Percentiles rank a stretch among this genome's conserved stretches.
Evolutionary conservation across 2,329 filamentous ascomycete species (phyloP).

Genomic region (Eurotiales sp.): DNA sequence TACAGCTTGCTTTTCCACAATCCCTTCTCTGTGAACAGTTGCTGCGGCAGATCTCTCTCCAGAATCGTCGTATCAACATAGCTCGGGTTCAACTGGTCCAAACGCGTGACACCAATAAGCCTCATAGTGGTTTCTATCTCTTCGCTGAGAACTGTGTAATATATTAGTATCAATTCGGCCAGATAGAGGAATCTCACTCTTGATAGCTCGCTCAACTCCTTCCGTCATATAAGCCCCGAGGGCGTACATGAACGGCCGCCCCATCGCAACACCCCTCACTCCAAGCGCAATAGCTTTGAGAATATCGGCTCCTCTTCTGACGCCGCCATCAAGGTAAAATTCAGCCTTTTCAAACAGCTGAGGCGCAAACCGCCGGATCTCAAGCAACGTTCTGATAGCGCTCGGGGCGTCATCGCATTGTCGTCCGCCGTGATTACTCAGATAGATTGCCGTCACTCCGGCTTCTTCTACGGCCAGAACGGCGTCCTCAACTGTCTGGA

Average conservation of each 20-base stretch:
- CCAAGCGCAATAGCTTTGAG: slow-evolving; percentile 84
- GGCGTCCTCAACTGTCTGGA: slow-evolving; percentile 46
- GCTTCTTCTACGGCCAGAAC: slow-evolving; percentile 36
- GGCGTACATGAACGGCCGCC: slow-evolving; percentile 71
- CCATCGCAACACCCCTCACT: slow-evolving; percentile 76
- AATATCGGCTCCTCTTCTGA: slow-evolving; percentile 80
- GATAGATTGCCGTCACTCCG: slow-evolving; percentile 45
- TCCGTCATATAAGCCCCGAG: slow-evolving; percentile 58
- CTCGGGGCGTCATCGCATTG: slow-evolving; percentile 78
- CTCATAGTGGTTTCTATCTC: slow-evolving; percentile 66
- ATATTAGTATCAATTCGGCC: not conserved
- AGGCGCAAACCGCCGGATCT: slow-evolving; percentile 70
- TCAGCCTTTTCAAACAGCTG: slow-evolving; percentile 68
- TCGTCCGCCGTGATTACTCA: slow-evolving; percentile 49
- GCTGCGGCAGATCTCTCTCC: not conserved
- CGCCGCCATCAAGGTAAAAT: slow-evolving; percentile 81
- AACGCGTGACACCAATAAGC: slow-evolving; percentile 67
- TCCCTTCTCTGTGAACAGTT: not conserved
- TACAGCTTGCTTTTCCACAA: not conserved
- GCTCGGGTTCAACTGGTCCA: slow-evolving; percentile 68
- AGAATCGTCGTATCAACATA: slow-evolving; percentile 56
- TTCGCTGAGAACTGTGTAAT: slow-evolving; percentile 63
- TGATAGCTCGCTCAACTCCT: slow-evolving; percentile 61
- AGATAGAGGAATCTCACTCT: slow-evolving; percentile 47
- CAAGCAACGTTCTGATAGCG: slow-evolving; percentile 67